Evolutionary conservation across 2,329 filamentous ascomycete species (phyloP).

Genomic region (Diaporthe humulicola): DNA sequence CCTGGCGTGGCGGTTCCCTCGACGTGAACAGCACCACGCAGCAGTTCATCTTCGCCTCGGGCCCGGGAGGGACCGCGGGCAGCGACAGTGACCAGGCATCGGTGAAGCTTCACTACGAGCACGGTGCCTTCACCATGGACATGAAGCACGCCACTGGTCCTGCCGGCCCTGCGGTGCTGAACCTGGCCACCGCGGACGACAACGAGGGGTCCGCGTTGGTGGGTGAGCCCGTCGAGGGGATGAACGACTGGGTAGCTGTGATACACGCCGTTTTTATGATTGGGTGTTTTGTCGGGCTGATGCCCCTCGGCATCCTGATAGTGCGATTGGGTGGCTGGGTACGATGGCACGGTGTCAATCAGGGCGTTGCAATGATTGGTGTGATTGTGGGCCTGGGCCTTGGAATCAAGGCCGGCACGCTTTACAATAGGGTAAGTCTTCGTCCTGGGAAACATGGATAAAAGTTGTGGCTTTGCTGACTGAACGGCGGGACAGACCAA

Average conservation of each 20-base stretch:
- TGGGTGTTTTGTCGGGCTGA: slow-evolving; percentile 65
- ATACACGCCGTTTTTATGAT: slow-evolving; percentile 68
- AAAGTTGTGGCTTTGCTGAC: background rate
- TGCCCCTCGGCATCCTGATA: slow-evolving; percentile 68
- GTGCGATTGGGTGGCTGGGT: slow-evolving; percentile 65
- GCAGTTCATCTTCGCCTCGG: slow-evolving; percentile 69
- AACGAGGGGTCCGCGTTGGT: slow-evolving; percentile 53
- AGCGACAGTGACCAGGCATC: slow-evolving; percentile 58
- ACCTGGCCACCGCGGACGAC: slow-evolving; percentile 49
- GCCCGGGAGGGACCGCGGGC: slow-evolving; percentile 58
- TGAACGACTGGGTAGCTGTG: slow-evolving; percentile 55
- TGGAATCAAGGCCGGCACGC: slow-evolving; percentile 65
- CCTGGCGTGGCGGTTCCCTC: slow-evolving; percentile 63
- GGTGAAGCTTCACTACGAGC: slow-evolving; percentile 65
- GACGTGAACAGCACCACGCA: slow-evolving; percentile 62
- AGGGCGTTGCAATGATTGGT: slow-evolving; percentile 62
- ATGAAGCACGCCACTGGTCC: slow-evolving; percentile 63
- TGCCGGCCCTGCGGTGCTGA: slow-evolving; percentile 57
- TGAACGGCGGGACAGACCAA: slow-evolving; percentile 57
- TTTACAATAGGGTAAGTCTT: slow-evolving; percentile 67
- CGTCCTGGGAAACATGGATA: too few relatives aligned
- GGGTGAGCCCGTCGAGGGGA: slow-evolving; percentile 43
- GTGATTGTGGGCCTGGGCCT: slow-evolving; percentile 64
- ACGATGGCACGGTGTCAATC: slow-evolving; percentile 67
- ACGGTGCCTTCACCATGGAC: slow-evolving; percentile 69